phyloP scores from a whole-genome alignment of 2,329 filamentous ascomycete species.

The Rachicladosporium sp. region DNA sequence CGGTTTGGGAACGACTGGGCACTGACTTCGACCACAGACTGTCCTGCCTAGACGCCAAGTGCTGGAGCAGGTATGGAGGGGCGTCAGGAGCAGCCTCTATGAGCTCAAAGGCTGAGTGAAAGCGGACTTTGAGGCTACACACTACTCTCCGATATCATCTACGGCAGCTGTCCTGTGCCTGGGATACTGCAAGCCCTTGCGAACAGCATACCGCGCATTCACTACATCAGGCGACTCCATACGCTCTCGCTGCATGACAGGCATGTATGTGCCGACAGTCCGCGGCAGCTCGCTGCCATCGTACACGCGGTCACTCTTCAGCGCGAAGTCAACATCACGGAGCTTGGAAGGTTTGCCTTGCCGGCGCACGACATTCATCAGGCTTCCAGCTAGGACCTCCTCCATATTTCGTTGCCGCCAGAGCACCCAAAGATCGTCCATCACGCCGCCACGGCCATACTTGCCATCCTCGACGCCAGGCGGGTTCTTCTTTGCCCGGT shows the following conservation, averaged over 20 bases:
- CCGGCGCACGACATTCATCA: conserved; percentile 51
- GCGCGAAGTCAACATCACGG: conserved; percentile 1
- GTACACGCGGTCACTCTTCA: conserved; percentile 40
- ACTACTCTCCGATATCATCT: conserved; percentile 2
- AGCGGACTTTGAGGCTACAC: neutral
- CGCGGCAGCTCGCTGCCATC: conserved; percentile 44
- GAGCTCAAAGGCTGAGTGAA: conserved; percentile 42
- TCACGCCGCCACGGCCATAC: conserved; percentile 52
- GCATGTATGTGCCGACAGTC: conserved; percentile 45
- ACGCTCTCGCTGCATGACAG: conserved; percentile 42
- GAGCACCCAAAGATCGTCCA: conserved; percentile 65
- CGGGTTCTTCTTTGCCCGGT: conserved; percentile 17
- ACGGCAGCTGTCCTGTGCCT: conserved; percentile 4
- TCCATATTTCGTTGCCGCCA: conserved; percentile 85
- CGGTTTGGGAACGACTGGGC: too few species aligned
- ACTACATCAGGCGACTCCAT: conserved; percentile 49
- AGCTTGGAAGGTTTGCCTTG: conserved; percentile 20
- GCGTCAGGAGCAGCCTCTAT: conserved; percentile 69
- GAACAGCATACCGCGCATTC: conserved; percentile 46
- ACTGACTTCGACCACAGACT: conserved; percentile 27
- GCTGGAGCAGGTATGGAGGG: conserved; percentile 83
- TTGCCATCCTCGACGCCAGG: conserved; percentile 41
- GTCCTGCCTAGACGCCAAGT: conserved; percentile 62
- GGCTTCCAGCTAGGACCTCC: conserved; percentile 64
- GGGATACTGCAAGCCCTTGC: conserved; percentile 30